A percentile compares a stretch with the other conserved stretches of the same genome.
phyloP scores from a whole-genome alignment of 1,284 basidiomycete genomes.

The Ceratobasidium sp. region DNA sequence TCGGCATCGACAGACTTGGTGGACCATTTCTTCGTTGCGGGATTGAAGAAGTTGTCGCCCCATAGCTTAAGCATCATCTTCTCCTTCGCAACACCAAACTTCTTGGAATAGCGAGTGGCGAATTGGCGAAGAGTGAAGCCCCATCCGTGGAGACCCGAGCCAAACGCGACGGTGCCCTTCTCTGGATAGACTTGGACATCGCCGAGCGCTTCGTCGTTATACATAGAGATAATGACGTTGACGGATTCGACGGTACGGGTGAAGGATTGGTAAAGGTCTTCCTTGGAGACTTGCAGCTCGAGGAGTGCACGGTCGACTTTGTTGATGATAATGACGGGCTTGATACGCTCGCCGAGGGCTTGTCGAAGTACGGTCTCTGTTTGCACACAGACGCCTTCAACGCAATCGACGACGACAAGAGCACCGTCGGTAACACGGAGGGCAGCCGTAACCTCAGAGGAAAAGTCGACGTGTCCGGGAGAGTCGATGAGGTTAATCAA shows the following conservation, averaged over 20 bases:
- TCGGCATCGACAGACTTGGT: constrained; percentile 80
- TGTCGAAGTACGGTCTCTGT: constrained; percentile 99
- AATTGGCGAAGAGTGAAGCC: constrained; percentile 99
- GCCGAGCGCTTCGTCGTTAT: constrained; percentile 93
- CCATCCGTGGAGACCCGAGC: constrained; percentile 99
- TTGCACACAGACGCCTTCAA: constrained; percentile 99
- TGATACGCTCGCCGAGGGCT: constrained; percentile 97
- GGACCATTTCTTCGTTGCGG: constrained; percentile 96
- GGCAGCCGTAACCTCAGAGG: constrained; percentile 98
- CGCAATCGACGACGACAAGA: constrained; percentile 98
- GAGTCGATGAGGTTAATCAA: constrained; percentile 99
- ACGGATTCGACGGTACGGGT: constrained; percentile 96
- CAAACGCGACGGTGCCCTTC: constrained; percentile 98
- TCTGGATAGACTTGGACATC: constrained; percentile 99
- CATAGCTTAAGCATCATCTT: constrained; percentile 99
- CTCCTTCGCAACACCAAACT: constrained; percentile 97
- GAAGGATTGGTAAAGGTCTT: constrained; percentile 98
- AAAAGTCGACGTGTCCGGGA: constrained; percentile 99
- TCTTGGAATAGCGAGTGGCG: constrained; percentile 94
- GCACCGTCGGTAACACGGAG: constrained; percentile 99
- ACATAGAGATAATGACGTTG: constrained; percentile 99
- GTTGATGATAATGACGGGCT: constrained; percentile 99
- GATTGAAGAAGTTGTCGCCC: constrained; percentile 99
- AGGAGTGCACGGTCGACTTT: constrained; percentile 99
- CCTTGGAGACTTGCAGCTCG: constrained; percentile 97